Conservation (phyloP, 2,329 filamentous ascomycete species). For the Curvularia sp. region DNA sequence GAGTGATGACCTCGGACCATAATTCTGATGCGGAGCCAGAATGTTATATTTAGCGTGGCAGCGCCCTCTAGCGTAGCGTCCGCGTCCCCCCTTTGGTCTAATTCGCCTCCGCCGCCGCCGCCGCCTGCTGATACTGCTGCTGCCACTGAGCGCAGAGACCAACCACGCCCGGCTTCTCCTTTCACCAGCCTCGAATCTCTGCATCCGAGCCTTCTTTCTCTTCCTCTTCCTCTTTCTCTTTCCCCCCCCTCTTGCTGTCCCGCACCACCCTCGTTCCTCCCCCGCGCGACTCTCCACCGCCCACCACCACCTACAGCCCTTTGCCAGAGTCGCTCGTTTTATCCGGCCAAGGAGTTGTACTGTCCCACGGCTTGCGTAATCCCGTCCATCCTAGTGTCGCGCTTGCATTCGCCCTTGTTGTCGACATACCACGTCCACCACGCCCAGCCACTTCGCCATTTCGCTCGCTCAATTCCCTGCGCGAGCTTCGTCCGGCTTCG, state of each 20-base stretch:
- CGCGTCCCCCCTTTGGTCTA: constrained; percentile 13
- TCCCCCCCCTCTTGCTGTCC: constrained; percentile 3
- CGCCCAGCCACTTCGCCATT: constrained; percentile 17
- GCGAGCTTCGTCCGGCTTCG: constrained; percentile 2
- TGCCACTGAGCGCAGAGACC: constrained; percentile 13
- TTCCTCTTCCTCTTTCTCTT: constrained; percentile 1
- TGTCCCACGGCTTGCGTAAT: constrained; percentile 22
- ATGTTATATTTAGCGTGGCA: constrained; percentile 19
- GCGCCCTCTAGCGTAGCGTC: background rate
- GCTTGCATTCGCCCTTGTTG: constrained; percentile 33
- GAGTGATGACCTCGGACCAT: constrained; percentile 6
- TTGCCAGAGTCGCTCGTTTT: constrained; percentile 50
- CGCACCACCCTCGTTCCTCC: constrained; percentile 16
- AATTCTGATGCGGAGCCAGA: constrained; percentile 16
- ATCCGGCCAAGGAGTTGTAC: constrained; percentile 31
- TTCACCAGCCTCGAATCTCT: constrained; percentile 21
- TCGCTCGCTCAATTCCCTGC: constrained; percentile 26
- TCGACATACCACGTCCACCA: constrained; percentile 35
- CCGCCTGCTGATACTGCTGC: constrained; percentile 4
- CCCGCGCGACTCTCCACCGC: background rate
- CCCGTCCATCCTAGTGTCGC: constrained; percentile 20
- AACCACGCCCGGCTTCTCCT: constrained; percentile 15
- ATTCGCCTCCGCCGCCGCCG: constrained; percentile 12
- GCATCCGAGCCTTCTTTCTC: constrained; percentile 4
- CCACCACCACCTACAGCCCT: constrained; percentile 21